Percentiles rank a stretch among this genome's conserved stretches.
phyloP scores from a whole-genome alignment of 192 early-diverging fungal species.

The Fimicolochytrium jonesii region DNA sequence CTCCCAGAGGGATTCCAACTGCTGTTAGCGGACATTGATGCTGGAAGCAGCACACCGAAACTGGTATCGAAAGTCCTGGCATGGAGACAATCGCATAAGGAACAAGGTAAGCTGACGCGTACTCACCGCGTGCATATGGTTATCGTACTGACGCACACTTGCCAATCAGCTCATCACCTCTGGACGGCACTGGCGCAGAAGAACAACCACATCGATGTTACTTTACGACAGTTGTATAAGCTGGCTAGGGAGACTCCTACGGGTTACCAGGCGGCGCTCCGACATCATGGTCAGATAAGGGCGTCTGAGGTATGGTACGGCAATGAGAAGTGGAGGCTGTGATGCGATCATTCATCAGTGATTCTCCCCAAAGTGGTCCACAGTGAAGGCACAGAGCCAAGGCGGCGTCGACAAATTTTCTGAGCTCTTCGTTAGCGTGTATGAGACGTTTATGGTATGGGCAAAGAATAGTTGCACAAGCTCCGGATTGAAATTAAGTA shows the following conservation, averaged over 20 bases:
- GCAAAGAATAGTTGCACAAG: too few species aligned
- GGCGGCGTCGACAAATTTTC: too few species aligned
- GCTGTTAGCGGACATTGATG: slow-evolving; percentile 88
- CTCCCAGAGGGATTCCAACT: slow-evolving; percentile 73
- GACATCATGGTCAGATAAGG: slow-evolving; percentile 37
- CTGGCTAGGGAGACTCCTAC: slow-evolving; percentile 22
- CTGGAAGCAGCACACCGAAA: slow-evolving; percentile 90
- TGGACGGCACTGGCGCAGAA: slow-evolving; percentile 62
- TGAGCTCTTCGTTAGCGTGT: too few species aligned
- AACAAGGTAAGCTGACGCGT: slow-evolving; percentile 40
- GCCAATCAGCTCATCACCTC: slow-evolving; percentile 42
- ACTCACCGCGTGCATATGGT: too few species aligned
- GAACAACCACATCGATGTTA: slow-evolving; percentile 56
- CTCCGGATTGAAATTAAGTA: too few species aligned
- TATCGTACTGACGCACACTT: too few species aligned
- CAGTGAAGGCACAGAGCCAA: too few species aligned
- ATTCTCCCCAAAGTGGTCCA: too few species aligned
- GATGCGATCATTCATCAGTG: too few species aligned
- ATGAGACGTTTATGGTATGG: too few species aligned
- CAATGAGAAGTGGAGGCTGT: too few species aligned
- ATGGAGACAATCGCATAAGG: slow-evolving; percentile 72
- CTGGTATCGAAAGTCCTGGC: slow-evolving; percentile 80
- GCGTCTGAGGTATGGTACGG: too few species aligned
- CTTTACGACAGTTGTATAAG: slow-evolving; percentile 43
- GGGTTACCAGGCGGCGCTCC: slow-evolving; percentile 47